Percentiles rank a stretch among this genome's conserved stretches.
These are phyloP conservation scores for Craspedostauros australis DNA, from an alignment of 108 stramenopile species.

Conservation along the genomic window DNA sequence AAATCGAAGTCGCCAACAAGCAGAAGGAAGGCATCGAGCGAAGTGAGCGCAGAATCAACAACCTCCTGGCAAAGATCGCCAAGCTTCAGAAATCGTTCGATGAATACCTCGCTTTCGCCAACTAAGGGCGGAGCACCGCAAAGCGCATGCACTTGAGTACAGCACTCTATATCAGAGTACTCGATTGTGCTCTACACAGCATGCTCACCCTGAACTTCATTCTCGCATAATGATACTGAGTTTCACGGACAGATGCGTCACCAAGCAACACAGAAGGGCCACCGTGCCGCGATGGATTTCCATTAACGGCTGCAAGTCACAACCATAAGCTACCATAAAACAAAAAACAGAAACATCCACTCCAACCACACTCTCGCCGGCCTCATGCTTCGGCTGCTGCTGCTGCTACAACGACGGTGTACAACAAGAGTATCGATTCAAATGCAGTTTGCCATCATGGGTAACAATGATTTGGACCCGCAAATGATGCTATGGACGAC, in stretches of 20 bases:
- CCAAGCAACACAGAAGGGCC: not conserved
- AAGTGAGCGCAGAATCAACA: slow-evolving; percentile 67
- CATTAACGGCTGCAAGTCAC: not conserved
- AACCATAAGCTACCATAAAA: too few relatives aligned
- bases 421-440: too few relatives aligned
- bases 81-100: slow-evolving; percentile 79
- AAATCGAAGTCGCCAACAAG: slow-evolving; percentile 68
- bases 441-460: too few relatives aligned
- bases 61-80: slow-evolving; percentile 68
- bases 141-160: not conserved
- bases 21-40: slow-evolving; percentile 84
- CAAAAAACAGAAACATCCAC: too few relatives aligned
- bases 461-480: too few relatives aligned
- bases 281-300: not conserved
- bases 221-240: not conserved
- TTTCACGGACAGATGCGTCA: not conserved
- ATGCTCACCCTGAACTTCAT: not conserved
- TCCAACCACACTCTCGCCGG: too few relatives aligned
- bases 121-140: slow-evolving; percentile 9
- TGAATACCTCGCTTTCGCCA: slow-evolving; percentile 76
- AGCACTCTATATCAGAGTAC: not conserved
- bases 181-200: not conserved
- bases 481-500: too few relatives aligned
- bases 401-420: too few relatives aligned
- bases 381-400: too few relatives aligned